Evolutionary conservation across 257 asterid genomes (phyloP), one percentile per base, ranked within the genome.

Genomic region (Gardenia jasminoides): DNA sequence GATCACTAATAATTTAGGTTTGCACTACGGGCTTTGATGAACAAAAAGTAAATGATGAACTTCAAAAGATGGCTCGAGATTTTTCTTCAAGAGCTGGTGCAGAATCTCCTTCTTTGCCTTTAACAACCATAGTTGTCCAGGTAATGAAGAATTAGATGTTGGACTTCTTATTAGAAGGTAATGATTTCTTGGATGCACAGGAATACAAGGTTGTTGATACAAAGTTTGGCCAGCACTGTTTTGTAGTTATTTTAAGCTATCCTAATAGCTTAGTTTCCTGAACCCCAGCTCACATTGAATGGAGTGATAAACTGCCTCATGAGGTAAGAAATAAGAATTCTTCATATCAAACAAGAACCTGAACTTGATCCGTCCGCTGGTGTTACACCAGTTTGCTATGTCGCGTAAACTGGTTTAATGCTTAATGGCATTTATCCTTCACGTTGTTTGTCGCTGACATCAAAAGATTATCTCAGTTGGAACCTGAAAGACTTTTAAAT

Each of bases 81-180:
- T 96, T 96, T 84, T 81, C 84, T 76, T 82, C 56, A 47, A 94
- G 92, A 72, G 91, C 93, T 81, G 67, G 87, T 75, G 79, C 78
- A 43, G 93, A 84, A 79, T 87, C 90, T 85, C 91, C 92, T 48
- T 79, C 85, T 52, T 86, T 96, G 87, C 98, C 98, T 83, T 79
- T 92, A 77, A 88, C 98, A 36, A 81, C 90, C 81, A 82, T 96
- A 72, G 97, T 92, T 31, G 85, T 96, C 82, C 99, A 96, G 97
- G 99, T 93, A 83, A 31, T 79, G 70, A 26, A 33, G 43, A 69
- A 13, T 41, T 39, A 36, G 48, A 22, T 58, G 11, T 58, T 54
- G n/a, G 26, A 54, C 41, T 33, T 31, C 41, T 74, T 48, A 74
- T 19, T 56, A 74, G 56, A 61, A 41, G 20, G 30, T 15, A 30